These are phyloP conservation scores for Myotisia sp. DNA, from an alignment of 2,329 filamentous ascomycete genomes.

Conservation along the genomic window DNA sequence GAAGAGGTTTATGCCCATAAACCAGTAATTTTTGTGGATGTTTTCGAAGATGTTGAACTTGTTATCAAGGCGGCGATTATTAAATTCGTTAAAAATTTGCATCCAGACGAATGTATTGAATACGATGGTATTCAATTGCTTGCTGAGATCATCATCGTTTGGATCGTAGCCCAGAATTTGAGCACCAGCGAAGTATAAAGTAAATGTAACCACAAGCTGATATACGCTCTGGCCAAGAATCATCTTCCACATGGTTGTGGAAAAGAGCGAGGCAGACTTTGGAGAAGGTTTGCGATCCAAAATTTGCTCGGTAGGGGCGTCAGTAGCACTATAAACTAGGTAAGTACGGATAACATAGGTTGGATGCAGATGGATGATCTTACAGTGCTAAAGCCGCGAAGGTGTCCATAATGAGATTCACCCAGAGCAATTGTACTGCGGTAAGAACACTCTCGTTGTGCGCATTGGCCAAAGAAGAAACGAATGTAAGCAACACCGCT, in stretches of 20 bases:
- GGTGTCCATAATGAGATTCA: conserved; percentile 95
- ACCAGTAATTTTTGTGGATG: conserved; percentile 72
- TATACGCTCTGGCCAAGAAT: conserved; percentile 86
- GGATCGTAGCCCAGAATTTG: conserved; percentile 46
- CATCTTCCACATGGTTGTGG: conserved; percentile 98
- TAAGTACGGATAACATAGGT: neutral
- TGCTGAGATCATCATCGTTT: conserved; percentile 26
- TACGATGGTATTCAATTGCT: conserved; percentile 61
- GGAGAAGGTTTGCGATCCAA: conserved; percentile 65
- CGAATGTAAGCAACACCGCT: conserved; percentile 72
- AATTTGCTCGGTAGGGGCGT: conserved; percentile 71
- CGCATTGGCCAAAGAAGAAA: conserved; percentile 61
- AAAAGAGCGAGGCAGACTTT: conserved; percentile 64
- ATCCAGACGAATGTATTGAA: conserved; percentile 99
- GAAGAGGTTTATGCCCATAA: conserved; percentile 67
- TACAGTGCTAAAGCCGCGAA: conserved; percentile 70
- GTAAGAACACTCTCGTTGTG: conserved; percentile 63
- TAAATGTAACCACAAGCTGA: conserved; percentile 64
- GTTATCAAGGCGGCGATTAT: conserved; percentile 90
- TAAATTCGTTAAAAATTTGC: conserved; percentile 98
- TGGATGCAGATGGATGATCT: conserved; percentile 9
- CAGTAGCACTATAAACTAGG: conserved; percentile 45
- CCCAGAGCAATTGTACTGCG: conserved; percentile 86
- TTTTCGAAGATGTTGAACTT: conserved; percentile 92
- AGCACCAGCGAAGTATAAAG: conserved; percentile 62